Percentiles rank a stretch among this genome's conserved stretches.
phyloP scores from a whole-genome alignment of 768 basidiomycete species.

The Lactarius psammicola region DNA sequence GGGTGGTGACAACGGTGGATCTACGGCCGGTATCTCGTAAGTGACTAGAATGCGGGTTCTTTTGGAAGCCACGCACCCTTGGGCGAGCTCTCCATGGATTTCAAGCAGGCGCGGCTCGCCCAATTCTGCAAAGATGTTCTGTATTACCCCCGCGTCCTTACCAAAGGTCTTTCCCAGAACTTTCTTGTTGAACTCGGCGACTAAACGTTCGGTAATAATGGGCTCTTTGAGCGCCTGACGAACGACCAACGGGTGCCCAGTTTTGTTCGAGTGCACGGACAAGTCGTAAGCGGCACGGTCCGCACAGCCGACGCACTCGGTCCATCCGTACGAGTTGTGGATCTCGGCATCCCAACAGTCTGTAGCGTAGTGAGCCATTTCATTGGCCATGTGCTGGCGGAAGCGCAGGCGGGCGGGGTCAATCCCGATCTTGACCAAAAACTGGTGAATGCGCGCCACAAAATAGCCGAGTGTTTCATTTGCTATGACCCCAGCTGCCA shows the following conservation, averaged over 20 bases:
- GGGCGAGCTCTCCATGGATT: conserved; percentile 67
- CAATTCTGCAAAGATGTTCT: conserved; percentile 62
- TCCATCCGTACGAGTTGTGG: conserved; percentile 88
- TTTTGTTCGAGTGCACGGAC: conserved; percentile 81
- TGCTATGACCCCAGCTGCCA: conserved; percentile 80
- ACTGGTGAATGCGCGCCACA: conserved; percentile 86
- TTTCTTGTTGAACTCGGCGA: conserved; percentile 85
- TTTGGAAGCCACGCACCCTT: conserved; percentile 54
- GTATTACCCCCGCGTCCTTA: conserved; percentile 68
- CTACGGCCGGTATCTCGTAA: conserved; percentile 47
- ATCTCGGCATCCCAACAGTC: conserved; percentile 99
- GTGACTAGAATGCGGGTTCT: conserved; percentile 16
- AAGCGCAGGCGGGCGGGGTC: conserved; percentile 81
- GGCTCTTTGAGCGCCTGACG: conserved; percentile 85
- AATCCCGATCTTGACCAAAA: conserved; percentile 89
- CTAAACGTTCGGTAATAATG: conserved; percentile 74
- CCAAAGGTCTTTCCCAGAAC: conserved; percentile 85
- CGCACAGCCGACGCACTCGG: conserved; percentile 98
- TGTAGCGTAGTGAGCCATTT: conserved; percentile 99
- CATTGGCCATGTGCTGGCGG: conserved; percentile 97
- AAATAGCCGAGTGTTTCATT: conserved; percentile 99
- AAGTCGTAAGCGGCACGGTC: conserved; percentile 98
- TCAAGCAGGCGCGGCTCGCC: conserved; percentile 61
- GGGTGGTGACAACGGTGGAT: conserved; percentile 48
- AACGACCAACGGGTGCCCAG: conserved; percentile 83